Conservation (phyloP, 2,329 filamentous ascomycete species). For the Erysiphe neolycopersici region DNA sequence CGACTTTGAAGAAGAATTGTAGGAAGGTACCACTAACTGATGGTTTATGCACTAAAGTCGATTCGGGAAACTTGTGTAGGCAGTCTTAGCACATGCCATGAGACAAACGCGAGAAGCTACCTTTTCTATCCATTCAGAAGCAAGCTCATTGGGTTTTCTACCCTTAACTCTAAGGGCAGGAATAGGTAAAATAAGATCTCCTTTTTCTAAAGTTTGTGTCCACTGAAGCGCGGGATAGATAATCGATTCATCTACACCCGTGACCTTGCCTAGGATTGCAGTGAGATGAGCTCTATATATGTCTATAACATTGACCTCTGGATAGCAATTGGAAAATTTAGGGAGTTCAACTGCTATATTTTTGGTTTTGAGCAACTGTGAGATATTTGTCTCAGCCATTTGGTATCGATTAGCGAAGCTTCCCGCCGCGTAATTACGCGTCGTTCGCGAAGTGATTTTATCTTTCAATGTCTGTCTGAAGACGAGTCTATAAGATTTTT, state of each 20-base stretch:
- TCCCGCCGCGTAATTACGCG: background rate
- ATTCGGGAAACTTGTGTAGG: constrained; percentile 36
- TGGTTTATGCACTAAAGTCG: constrained; percentile 43
- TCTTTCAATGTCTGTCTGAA: background rate
- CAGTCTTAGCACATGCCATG: constrained; percentile 2
- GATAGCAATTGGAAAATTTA: constrained; percentile 29
- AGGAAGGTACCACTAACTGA: constrained; percentile 40
- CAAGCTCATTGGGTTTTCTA: constrained; percentile 34
- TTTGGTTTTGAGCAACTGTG: constrained; percentile 11
- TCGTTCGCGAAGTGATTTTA: background rate
- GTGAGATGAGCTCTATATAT: constrained; percentile 57
- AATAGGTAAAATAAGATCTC: constrained; percentile 52
- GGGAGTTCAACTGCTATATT: constrained; percentile 7
- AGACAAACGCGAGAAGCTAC: constrained; percentile 14
- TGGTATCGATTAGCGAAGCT: background rate
- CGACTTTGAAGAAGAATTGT: constrained; percentile 56
- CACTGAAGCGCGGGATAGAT: constrained; percentile 55
- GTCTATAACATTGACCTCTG: constrained; percentile 48
- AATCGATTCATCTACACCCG: constrained; percentile 40
- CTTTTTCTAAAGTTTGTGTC: constrained; percentile 57
- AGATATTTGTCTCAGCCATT: constrained; percentile 1
- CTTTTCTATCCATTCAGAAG: constrained; percentile 32
- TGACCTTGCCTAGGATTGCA: constrained; percentile 37
- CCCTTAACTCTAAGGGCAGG: constrained; percentile 58
- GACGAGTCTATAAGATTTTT: no score